Conservation (phyloP, 2,329 filamentous ascomycete genomes). For the Alternaria ventricosa region DNA sequence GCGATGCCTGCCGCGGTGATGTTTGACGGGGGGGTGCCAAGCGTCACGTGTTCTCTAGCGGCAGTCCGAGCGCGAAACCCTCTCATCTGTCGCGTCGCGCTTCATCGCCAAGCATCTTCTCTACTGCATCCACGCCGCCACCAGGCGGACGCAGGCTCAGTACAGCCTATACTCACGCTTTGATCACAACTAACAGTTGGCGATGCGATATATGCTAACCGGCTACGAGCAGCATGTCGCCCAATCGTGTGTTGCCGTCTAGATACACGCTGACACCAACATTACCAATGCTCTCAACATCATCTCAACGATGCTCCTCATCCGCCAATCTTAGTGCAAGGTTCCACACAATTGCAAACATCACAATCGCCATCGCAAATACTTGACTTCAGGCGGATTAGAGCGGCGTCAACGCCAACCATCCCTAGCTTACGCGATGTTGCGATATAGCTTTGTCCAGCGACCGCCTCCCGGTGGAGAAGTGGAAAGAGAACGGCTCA, state of each 20-base stretch:
- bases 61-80: background rate
- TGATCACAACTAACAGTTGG: background rate
- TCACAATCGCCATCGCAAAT: no score
- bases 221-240: background rate
- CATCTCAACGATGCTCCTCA: background rate
- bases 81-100: background rate
- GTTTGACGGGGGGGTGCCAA: background rate
- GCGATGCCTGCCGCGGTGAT: background rate
- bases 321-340: no score
- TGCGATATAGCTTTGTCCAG: background rate
- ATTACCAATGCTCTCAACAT: background rate
- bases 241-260: background rate
- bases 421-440: background rate
- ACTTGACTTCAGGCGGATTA: no score
- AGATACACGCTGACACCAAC: background rate
- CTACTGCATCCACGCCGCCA: background rate
- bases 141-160: background rate
- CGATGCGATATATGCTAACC: background rate
- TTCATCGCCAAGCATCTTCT: background rate
- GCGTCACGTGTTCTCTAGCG: background rate
- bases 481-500: background rate
- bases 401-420: background rate
- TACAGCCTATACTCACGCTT: background rate
- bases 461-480: background rate
- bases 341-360: accelerated